These are phyloP conservation scores for Tetrapisispora taiwanensis DNA, from an alignment of 805 yeast species.

Conservation along the genomic window DNA sequence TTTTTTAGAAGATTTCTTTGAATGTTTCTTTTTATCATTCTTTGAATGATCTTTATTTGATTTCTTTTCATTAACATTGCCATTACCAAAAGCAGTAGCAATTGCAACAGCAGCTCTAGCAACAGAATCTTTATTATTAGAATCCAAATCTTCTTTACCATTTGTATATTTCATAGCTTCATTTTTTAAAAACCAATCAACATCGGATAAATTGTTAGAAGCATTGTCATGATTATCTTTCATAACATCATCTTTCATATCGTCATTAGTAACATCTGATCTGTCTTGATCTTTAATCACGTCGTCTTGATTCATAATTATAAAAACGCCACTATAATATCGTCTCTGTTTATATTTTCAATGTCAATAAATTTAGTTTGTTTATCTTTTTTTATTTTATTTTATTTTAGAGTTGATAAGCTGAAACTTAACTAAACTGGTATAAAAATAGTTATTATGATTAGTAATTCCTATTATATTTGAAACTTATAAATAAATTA, in stretches of 20 bases:
- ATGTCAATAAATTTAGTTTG: no score
- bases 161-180: conserved; percentile 10
- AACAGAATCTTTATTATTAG: conserved; percentile 12
- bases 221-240: conserved; percentile 2
- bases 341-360: no score
- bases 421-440: no score
- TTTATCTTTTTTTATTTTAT: no score
- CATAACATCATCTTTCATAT: background rate
- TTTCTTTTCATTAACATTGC: conserved; percentile 3
- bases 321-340: background rate
- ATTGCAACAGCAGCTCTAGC: conserved; percentile 29
- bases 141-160: conserved; percentile 1
- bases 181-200: conserved; percentile 21
- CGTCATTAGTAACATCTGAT: conserved; percentile 5
- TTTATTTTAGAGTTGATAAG: no score
- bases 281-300: conserved; percentile 12
- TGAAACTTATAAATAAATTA: no score
- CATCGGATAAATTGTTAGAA: conserved; percentile 8
- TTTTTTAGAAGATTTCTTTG: conserved; percentile 1
- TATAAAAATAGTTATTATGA: no score
- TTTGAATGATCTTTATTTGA: background rate
- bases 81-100: conserved; percentile 21
- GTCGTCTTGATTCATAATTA: conserved; percentile 2
- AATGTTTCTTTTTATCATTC: background rate
- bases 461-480: no score